phyloP scores from a whole-genome alignment of 2,329 filamentous ascomycete genomes.

The Zymoseptoria brevis region DNA sequence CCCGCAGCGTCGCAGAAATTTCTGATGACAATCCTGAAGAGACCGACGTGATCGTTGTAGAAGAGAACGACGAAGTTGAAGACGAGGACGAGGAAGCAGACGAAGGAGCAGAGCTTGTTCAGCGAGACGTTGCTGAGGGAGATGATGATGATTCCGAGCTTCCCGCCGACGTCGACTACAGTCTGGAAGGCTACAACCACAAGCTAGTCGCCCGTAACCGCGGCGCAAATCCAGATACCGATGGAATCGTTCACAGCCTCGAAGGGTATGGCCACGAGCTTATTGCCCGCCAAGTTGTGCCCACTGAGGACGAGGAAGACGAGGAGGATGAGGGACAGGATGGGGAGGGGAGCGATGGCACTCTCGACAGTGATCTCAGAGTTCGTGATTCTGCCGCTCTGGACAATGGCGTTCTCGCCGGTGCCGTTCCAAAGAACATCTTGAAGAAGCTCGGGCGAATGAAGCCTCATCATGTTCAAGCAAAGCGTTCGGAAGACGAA shows the following conservation, averaged over 20 bases:
- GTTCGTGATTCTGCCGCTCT: not conserved
- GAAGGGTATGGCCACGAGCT: conserved; percentile 4
- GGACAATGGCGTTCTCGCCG: not conserved
- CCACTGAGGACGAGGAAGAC: not conserved
- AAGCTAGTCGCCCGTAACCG: not conserved
- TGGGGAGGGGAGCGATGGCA: conserved; percentile 2
- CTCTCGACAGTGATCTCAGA: conserved; percentile 3
- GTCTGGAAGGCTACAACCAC: conserved; percentile 3
- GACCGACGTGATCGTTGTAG: not conserved
- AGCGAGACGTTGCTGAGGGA: not conserved
- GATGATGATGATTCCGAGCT: not conserved
- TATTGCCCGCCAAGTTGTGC: not conserved
- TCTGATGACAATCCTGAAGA: not conserved
- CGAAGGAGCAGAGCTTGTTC: not conserved
- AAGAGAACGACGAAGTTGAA: not conserved
- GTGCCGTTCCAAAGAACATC: not conserved
- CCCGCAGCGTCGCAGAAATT: not conserved
- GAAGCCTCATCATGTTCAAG: conserved; percentile 3
- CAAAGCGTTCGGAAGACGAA: not conserved
- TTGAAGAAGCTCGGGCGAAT: conserved; percentile 2
- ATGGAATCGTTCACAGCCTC: not conserved
- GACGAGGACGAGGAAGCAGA: not conserved
- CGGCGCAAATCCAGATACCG: not conserved
- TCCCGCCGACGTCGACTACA: not conserved
- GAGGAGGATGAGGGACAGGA: conserved; percentile 1